A percentile compares a stretch with the other conserved stretches of the same genome.
Conservation (phyloP, 345 rosid species). For the Leavenworthia alabamica region DNA sequence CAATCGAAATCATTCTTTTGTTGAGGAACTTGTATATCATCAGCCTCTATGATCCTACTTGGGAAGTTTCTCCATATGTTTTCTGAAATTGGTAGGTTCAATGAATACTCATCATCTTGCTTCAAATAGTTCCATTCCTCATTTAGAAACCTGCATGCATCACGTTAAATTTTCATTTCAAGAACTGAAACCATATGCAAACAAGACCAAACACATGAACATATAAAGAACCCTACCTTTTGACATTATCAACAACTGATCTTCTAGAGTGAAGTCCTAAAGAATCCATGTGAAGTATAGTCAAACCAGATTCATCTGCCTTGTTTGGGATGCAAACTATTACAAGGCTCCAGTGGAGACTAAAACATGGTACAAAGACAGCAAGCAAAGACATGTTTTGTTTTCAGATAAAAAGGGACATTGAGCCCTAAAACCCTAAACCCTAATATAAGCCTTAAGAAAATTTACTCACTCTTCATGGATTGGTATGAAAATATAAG, state of each 20-base stretch:
- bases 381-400: not conserved
- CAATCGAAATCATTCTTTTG: constrained; percentile 91
- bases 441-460: no score
- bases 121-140: constrained; percentile 76
- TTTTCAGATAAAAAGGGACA: not conserved
- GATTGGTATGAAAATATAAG: constrained; percentile 81
- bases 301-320: constrained; percentile 70
- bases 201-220: not conserved
- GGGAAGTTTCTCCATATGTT: constrained; percentile 59
- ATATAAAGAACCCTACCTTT: constrained; percentile 51
- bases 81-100: constrained; percentile 51
- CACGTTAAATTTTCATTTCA: not conserved
- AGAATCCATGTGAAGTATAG: constrained; percentile 86
- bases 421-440: no score
- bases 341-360: constrained; percentile 95
- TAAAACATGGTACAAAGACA: constrained; percentile 29
- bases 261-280: constrained; percentile 61
- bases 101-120: constrained; percentile 41
- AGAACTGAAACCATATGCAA: not conserved
- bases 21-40: constrained; percentile 84
- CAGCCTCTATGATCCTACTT: constrained; percentile 44
- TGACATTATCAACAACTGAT: constrained; percentile 56
- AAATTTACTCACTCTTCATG: constrained; percentile 71
- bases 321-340: constrained; percentile 81
- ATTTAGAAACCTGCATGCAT: constrained; percentile 57